Evolutionary conservation across 177 flowering plant species (phyloP).

Genomic region (Vitis hybrid): DNA sequence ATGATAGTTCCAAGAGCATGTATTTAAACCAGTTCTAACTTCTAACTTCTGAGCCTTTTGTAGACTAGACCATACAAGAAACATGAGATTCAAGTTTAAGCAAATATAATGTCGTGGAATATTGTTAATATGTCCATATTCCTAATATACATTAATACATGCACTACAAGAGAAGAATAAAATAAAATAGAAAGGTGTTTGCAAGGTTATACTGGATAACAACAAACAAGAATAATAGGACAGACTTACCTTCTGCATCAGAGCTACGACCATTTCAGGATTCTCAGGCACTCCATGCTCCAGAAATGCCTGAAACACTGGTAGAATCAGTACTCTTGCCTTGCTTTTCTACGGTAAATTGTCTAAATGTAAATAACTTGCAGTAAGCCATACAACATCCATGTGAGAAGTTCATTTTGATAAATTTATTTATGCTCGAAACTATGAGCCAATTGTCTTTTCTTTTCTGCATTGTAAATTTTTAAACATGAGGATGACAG

Average conservation of each 20-base stretch:
- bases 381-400: no score
- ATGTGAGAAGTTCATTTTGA: no score
- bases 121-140: neutral
- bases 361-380: no score
- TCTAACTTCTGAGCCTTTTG: neutral
- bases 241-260: slow-evolving; percentile 59
- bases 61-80: neutral
- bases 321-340: neutral
- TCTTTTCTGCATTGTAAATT: slow-evolving; percentile 2
- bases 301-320: slow-evolving; percentile 46
- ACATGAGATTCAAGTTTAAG: neutral
- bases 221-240: neutral
- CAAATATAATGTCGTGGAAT: neutral
- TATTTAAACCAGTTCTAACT: neutral
- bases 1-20: no score
- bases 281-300: slow-evolving; percentile 67
- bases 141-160: neutral
- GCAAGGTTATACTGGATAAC: neutral
- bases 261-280: slow-evolving; percentile 55
- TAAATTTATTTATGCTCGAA: no score
- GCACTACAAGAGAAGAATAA: neutral
- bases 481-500: neutral
- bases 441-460: neutral
- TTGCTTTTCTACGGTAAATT: neutral
- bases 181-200: neutral